Conservation (phyloP, 352 stramenopile species). For the Peronospora belbahrii region DNA sequence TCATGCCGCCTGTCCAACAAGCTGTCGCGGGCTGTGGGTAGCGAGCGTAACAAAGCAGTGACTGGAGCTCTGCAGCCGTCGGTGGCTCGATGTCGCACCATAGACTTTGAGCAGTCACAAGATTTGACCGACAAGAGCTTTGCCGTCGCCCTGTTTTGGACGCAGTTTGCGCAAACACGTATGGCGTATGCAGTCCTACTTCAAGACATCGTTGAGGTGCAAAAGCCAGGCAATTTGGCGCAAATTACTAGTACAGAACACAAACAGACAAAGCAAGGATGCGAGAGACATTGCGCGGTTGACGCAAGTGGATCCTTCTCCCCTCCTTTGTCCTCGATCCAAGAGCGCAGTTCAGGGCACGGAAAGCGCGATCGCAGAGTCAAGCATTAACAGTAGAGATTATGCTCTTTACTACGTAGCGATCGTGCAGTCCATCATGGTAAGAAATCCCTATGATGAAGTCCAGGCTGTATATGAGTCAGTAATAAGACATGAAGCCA, state of each 20-base stretch:
- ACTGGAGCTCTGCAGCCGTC: conserved; percentile 6
- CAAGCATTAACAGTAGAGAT: too few relatives aligned
- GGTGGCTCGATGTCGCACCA: conserved; percentile 2
- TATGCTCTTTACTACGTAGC: not conserved
- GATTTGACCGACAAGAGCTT: conserved; percentile 14
- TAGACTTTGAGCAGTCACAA: conserved; percentile 8
- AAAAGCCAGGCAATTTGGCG: too few relatives aligned
- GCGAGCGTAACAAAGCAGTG: not conserved
- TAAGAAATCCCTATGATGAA: too few relatives aligned
- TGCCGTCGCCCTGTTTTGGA: conserved; percentile 1
- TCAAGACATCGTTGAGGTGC: too few relatives aligned
- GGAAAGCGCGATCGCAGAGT: not conserved
- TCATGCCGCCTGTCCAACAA: not conserved
- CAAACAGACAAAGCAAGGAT: not conserved
- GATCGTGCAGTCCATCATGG: not conserved
- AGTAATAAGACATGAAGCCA: too few relatives aligned
- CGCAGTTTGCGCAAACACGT: conserved; percentile 11
- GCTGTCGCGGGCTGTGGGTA: conserved; percentile 4
- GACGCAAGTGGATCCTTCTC: not conserved
- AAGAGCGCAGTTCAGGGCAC: not conserved
- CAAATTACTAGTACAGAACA: too few relatives aligned
- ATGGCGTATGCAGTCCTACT: conserved; percentile 4
- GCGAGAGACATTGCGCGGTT: not conserved
- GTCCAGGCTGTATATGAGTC: too few relatives aligned
- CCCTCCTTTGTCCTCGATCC: not conserved